Base-by-base conservation (phyloP, 495 filamentous ascomycete genomes). In the Bacidia gigantensis region DNA sequence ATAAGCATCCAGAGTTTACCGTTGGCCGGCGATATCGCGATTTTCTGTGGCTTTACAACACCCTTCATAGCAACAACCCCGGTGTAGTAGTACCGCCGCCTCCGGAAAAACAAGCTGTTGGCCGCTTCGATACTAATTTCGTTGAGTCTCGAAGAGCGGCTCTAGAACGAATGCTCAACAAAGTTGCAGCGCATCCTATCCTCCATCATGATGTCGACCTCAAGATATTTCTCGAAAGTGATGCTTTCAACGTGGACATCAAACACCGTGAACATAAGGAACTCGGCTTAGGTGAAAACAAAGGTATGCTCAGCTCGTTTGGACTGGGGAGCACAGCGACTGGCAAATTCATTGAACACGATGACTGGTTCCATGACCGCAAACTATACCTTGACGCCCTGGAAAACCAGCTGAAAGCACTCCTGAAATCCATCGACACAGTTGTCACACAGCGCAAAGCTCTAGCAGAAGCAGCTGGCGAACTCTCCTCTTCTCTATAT, bases 291-390 rank as follows among this genome's bases (percentile, higher is more conserved):
- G 81, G 81, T 43, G 92, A 95, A 67, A 92, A 79, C 69, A 96
- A 96, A 71, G 87, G 92, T 50, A 82, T 97, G 74, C 76, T 96
- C 52, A 84, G 89, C 59, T 82, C 82, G 12, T 76, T 96, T 51
- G 86, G 87, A 18, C 80, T 95, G 39, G 87, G 88, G 23, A 68
- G 75, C 21, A 70, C 73, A 52, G 77, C 81, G 26, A 72, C 69
- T 46, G 72, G 71, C 47, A 98, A 98, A 65, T 98, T 97, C 68
- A 83, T 97, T 40, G 92, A 98, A 64, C 93, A 95, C 60, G 92
- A 98, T 68, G 92, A 98, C 67, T 98, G 89, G 90, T 97, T 97
- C 72, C 93, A 96, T 61, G 93, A 98, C 56, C 88, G 93, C 42
- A 83, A 80, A 59, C 74, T 95, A 47, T 97, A 97, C 59, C 78